These are phyloP conservation scores for Phycomyces blakesleeanus DNA, from an alignment of 192 early-diverging fungal genomes.

Conservation along the genomic window DNA sequence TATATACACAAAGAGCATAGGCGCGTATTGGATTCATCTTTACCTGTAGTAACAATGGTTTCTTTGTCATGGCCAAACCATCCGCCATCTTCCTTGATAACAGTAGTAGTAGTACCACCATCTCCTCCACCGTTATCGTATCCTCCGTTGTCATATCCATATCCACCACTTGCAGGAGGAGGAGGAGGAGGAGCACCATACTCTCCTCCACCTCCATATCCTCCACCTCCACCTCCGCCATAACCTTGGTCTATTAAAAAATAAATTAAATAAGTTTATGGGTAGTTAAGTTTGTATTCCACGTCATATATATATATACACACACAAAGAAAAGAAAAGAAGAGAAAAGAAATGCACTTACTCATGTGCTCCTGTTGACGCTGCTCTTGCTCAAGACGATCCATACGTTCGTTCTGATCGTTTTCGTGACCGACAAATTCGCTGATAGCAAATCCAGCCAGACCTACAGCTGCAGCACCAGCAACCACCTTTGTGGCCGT, in stretches of 20 bases:
- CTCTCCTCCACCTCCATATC: background rate
- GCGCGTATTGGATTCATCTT: background rate
- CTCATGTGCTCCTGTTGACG: conserved; percentile 8
- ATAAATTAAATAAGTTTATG: too few species aligned
- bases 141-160: conserved; percentile 4
- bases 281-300: too few species aligned
- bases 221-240: background rate
- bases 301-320: too few species aligned
- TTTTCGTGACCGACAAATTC: conserved; percentile 31
- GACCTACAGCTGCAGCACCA: conserved; percentile 21
- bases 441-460: conserved; percentile 32
- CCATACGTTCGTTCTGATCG: conserved; percentile 23
- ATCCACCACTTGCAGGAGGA: background rate
- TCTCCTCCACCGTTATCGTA: background rate
- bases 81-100: conserved; percentile 29
- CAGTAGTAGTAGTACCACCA: conserved; percentile 21
- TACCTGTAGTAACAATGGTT: conserved; percentile 26
- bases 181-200: conserved; percentile 1
- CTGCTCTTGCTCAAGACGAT: conserved; percentile 26
- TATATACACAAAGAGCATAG: too few species aligned
- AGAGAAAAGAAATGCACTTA: too few species aligned
- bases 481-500: conserved; percentile 29
- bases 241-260: background rate
- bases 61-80: conserved; percentile 28
- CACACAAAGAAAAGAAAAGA: too few species aligned